Conservation (phyloP, 1,139 yeast species). For the Sugiyamaella neomexicana region DNA sequence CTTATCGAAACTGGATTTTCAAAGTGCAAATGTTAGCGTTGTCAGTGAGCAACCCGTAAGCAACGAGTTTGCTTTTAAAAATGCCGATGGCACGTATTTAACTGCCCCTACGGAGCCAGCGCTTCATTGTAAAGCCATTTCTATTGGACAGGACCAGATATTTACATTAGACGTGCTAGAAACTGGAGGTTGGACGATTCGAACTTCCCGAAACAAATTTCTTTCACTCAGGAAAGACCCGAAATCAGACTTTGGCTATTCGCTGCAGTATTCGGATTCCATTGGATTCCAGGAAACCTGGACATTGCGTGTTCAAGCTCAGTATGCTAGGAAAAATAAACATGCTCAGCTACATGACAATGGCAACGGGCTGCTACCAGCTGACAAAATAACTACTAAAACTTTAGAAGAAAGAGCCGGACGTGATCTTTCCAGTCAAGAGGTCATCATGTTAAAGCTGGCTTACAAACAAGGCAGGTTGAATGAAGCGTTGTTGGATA, state of each 20-base stretch:
- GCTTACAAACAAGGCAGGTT: constrained; percentile 45
- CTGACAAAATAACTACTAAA: constrained; percentile 31
- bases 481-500: constrained; percentile 46
- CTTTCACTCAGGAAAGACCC: constrained; percentile 22
- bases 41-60: not conserved
- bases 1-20: constrained; percentile 34
- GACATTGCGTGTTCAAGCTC: constrained; percentile 29
- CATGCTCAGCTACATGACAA: constrained; percentile 24
- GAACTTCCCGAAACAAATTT: constrained; percentile 26
- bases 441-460: constrained; percentile 36
- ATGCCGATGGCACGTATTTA: constrained; percentile 39
- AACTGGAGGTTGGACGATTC: constrained; percentile 30
- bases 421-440: constrained; percentile 36
- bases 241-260: constrained; percentile 13
- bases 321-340: constrained; percentile 24
- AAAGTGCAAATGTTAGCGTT: constrained; percentile 15
- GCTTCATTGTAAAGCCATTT: constrained; percentile 40
- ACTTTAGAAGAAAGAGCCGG: constrained; percentile 38
- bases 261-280: constrained; percentile 10
- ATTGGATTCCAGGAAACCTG: constrained; percentile 23
- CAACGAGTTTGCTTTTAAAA: constrained; percentile 39
- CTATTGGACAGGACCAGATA: constrained; percentile 43
- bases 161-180: constrained; percentile 34
- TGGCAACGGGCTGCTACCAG: constrained; percentile 13
- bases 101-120: constrained; percentile 29